Conservation (phyloP, 495 filamentous ascomycete genomes). For the Bacidia rubella region DNA sequence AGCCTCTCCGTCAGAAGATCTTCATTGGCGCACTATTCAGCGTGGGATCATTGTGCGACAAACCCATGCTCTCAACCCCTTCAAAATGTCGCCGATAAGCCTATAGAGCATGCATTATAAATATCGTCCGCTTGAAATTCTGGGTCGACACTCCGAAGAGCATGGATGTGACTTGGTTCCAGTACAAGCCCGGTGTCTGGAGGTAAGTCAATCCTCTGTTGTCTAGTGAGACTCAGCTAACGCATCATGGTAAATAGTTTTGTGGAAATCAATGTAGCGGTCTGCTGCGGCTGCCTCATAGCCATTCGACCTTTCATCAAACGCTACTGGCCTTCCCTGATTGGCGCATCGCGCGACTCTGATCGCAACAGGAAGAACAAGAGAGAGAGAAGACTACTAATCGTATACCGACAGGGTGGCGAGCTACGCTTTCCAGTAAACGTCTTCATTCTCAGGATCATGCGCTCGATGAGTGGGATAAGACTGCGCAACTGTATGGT, state of each 20-base stretch:
- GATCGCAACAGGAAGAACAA: neutral
- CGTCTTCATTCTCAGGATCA: neutral
- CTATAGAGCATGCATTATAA: neutral
- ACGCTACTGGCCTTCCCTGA: neutral
- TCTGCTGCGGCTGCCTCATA: neutral
- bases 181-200: neutral
- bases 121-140: neutral
- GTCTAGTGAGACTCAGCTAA: neutral
- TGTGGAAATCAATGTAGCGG: neutral
- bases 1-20: conserved; percentile 5
- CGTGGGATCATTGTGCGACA: conserved; percentile 5
- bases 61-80: neutral
- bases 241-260: neutral
- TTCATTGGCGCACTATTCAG: neutral
- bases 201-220: neutral
- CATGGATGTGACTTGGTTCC: neutral
- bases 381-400: neutral
- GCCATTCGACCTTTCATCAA: neutral
- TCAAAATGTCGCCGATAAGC: neutral
- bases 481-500: neutral
- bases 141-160: too few species aligned
- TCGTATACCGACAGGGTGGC: too few species aligned
- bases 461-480: neutral
- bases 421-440: neutral
- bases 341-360: neutral